Base-by-base conservation (phyloP, 345 rosid species). In the Eucalyptus polyanthemos region DNA sequence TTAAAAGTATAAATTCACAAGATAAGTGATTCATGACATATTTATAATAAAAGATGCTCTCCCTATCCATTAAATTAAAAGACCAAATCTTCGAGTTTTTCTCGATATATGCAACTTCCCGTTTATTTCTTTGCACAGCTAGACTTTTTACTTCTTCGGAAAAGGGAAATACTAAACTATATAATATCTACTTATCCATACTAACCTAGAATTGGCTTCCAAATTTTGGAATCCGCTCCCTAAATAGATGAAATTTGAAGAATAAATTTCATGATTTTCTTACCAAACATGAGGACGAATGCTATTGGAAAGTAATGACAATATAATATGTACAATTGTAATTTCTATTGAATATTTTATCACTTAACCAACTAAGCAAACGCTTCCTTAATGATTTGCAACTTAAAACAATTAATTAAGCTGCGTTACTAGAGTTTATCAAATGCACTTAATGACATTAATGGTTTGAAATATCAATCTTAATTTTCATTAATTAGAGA, bases 61-160 rank as follows among this genome's bases (percentile, higher is more conserved):
- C 37, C 19, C 76, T 7, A 14, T n/a, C 0, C 21, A 0, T 65
- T 0, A n/a, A 29, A 65, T 65, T 60, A n/a, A n/a, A 65, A 0
- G 0, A n/a, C 37, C 0, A 65, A 29, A 65, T 65, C 76, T 65
- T 65, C 5, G 2, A n/a, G 8, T n/a, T 65, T 65, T 15, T 65
- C 19, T 65, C 76, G 3, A n/a, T 65, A 14, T n/a, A 65, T 65
- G 76, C 0, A 65, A 60, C 76, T 65, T 65, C 76, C 0, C 0
- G 1, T 29, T 65, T 65, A 65, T 60, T 0, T 0, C 69, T 60
- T 0, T 29, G 16, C 69, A 60, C 69, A 3, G 0, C 69, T 60
- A 60, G 31, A 60, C 8, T 27, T 60, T 27, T 60, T 27, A 1
- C 69, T 60, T 60, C 31, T 27, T 60, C 69, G 0, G 62, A 56